Evolutionary conservation across 345 rosid genomes (phyloP).

Genomic region (Rubroshorea leprosula): DNA sequence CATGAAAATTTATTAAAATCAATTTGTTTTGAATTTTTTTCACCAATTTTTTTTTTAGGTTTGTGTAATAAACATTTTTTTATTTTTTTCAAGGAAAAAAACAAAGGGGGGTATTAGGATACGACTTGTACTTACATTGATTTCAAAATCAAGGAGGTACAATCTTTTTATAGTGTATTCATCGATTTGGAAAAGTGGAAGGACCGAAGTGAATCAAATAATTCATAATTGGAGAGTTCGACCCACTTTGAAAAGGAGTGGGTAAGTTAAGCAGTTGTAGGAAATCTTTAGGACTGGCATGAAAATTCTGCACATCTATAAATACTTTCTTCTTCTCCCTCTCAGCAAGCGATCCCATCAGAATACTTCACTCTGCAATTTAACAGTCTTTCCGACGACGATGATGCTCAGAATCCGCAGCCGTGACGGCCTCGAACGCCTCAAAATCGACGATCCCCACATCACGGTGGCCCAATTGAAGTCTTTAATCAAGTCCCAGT

Average conservation of each 20-base stretch:
- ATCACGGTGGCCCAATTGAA: constrained; percentile 58
- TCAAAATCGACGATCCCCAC: constrained; percentile 44
- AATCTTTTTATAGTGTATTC: too few species aligned
- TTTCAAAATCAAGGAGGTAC: too few species aligned
- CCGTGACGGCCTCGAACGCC: constrained; percentile 91
- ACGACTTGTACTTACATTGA: too few species aligned
- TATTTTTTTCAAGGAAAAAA: too few species aligned
- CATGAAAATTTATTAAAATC: too few species aligned
- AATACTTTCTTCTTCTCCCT: not conserved
- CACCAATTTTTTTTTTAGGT: too few species aligned
- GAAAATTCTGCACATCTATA: not conserved
- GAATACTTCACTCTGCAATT: not conserved
- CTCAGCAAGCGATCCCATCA: not conserved
- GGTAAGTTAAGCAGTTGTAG: not conserved
- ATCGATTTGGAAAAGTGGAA: too few species aligned
- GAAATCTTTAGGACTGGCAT: not conserved
- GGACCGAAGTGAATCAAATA: not conserved
- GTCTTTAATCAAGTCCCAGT: constrained; percentile 71
- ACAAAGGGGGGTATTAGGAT: too few species aligned
- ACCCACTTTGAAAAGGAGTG: not conserved
- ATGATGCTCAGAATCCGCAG: constrained; percentile 92
- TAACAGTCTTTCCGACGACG: constrained; percentile 2
- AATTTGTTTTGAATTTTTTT: too few species aligned
- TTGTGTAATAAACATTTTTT: too few species aligned
- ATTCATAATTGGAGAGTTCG: not conserved